A percentile compares a stretch with the other conserved stretches of the same genome.
Evolutionary conservation across 2,329 filamentous ascomycete genomes (phyloP).

Genomic region (Verticillium tricorpus): DNA sequence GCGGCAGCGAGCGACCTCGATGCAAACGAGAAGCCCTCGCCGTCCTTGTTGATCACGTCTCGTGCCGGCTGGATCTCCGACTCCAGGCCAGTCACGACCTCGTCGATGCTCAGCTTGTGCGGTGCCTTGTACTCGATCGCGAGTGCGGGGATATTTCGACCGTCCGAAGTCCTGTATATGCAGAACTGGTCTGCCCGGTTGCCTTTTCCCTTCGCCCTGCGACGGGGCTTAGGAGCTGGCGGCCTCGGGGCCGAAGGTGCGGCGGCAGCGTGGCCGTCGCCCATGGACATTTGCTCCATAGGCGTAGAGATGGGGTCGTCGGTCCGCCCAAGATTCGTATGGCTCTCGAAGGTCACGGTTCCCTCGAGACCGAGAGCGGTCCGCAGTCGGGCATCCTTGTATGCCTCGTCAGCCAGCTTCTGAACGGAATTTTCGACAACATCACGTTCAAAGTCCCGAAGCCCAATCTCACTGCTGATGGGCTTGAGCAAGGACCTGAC

Average conservation of each 20-base stretch:
- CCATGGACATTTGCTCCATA: too few relatives aligned
- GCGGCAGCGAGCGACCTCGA: conserved; percentile 26
- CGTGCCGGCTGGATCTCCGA: conserved; percentile 27
- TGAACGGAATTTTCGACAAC: too few relatives aligned
- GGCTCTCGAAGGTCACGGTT: too few relatives aligned
- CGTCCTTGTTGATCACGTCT: conserved; percentile 26
- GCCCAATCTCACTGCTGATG: too few relatives aligned
- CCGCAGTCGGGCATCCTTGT: too few relatives aligned
- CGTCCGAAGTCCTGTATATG: conserved; percentile 3
- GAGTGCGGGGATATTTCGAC: conserved; percentile 16
- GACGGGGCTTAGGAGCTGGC: conserved; percentile 8
- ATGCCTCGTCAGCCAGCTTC: too few relatives aligned
- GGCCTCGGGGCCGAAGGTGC: conserved; percentile 6
- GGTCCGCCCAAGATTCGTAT: too few relatives aligned
- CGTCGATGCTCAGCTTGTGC: conserved; percentile 27
- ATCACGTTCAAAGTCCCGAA: too few relatives aligned
- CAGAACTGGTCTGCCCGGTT: conserved; percentile 26
- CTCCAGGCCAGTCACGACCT: conserved; percentile 25
- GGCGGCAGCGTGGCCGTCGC: conserved; percentile 6
- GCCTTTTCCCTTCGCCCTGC: conserved; percentile 21
- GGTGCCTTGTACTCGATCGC: conserved; percentile 34
- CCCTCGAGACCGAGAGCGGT: too few relatives aligned
- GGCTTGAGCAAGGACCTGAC: too few relatives aligned
- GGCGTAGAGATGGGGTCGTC: too few relatives aligned
- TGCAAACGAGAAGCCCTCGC: conserved; percentile 21